These are phyloP conservation scores for Carallia brachiata DNA, from an alignment of 345 rosid species.

Conservation along the genomic window DNA sequence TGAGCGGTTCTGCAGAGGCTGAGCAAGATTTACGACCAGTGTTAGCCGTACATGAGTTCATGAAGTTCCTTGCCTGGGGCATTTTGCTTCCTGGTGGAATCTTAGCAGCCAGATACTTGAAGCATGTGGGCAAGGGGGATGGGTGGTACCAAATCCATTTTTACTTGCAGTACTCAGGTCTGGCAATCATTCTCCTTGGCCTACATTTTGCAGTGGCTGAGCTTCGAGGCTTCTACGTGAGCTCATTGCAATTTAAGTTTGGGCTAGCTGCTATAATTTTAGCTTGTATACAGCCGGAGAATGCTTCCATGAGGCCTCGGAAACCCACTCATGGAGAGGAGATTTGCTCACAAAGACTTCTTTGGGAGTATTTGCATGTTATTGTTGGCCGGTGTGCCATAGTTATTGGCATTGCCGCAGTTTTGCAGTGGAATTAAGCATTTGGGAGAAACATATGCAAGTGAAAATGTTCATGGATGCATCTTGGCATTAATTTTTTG, in stretches of 20 bases:
- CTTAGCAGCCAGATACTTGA: conserved; percentile 80
- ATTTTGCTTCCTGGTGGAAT: conserved; percentile 90
- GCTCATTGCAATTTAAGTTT: conserved; percentile 77
- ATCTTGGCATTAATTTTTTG: conserved; percentile 61
- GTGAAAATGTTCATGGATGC: conserved; percentile 71
- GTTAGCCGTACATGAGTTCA: conserved; percentile 89
- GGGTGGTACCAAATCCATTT: conserved; percentile 90
- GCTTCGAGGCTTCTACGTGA: conserved; percentile 66
- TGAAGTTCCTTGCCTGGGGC: conserved; percentile 99
- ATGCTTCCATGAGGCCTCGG: conserved; percentile 77
- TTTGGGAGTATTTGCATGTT: conserved; percentile 84
- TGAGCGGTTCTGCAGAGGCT: conserved; percentile 85
- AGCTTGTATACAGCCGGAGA: conserved; percentile 72
- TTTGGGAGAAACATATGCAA: conserved; percentile 74
- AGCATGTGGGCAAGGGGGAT: conserved; percentile 80
- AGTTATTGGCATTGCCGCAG: conserved; percentile 53
- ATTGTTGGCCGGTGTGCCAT: conserved; percentile 69
- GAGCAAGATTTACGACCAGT: conserved; percentile 91
- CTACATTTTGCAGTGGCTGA: conserved; percentile 92
- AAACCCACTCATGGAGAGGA: conserved; percentile 59
- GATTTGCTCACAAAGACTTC: conserved; percentile 45
- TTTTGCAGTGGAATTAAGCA: conserved; percentile 68
- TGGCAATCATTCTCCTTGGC: conserved; percentile 77
- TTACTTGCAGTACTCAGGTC: conserved; percentile 83
- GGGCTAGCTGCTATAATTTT: conserved; percentile 71